Evolutionary conservation across 148 eudicot species (phyloP), one percentile per base, ranked within the genome.

Genomic region (Dianthus caryophyllus): DNA sequence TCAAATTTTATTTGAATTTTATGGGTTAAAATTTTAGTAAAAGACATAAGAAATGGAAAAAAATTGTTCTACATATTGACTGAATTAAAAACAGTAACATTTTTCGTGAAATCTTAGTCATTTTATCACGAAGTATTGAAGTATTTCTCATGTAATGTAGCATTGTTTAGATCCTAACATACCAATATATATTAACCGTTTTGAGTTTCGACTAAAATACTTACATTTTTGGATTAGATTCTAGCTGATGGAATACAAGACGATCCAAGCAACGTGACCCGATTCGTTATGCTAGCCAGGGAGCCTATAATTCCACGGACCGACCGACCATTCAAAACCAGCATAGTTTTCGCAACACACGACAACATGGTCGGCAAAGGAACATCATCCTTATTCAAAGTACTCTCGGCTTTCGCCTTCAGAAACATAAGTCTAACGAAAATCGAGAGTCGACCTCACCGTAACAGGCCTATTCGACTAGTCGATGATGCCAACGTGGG

Each of bases 361-460:
- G 79, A 76, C 63, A 71, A 71, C 10, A 66, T 57, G 0, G 90
- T 83, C 64, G 88, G 82, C 15, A 81, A 88, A 69, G 98, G 97
- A 16, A 94, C 91, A 29, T 80, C 97, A 20, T 89, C 87, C 39
- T 79, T 94, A 39, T 94, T 94, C 90, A 94, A 94, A 80, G 99
- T 94, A 20, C 51, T 94, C n/a, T 94, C 99, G 0, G 99, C 97
- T 9, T 94, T 94, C 56, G 99, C 99, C 11, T 94, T 94, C 63
- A 43, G 99, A 49, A 86, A 94, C 77, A 94, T 94, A 10, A 86
- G 90, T 67, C 62, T 94, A 58, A 94, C 99, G 18, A 94, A 94
- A 83, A 94, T 94, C 26, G 99, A 94, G 82, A 90, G 96, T 70
- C 73, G 99, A 54, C 99, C 99, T 0, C 99, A 90, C 75, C 80